Percentiles rank a stretch among this genome's conserved stretches.
phyloP scores from a whole-genome alignment of 176 grass and related monocot genomes.

The Elymus sibiricus region DNA sequence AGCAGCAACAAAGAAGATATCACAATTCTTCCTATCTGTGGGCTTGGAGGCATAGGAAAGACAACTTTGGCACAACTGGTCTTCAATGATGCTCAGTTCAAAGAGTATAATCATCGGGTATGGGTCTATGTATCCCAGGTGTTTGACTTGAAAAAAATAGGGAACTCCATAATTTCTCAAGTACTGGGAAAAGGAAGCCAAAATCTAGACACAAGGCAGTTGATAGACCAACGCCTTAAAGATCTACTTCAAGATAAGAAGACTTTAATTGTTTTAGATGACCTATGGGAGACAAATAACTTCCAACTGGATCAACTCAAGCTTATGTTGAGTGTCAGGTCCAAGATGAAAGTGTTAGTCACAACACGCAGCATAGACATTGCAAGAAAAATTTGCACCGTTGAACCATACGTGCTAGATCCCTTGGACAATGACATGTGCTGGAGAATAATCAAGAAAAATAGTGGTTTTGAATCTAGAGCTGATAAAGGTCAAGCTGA shows the following conservation, averaged over 20 bases:
- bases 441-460: background rate
- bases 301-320: background rate
- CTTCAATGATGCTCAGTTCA: background rate
- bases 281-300: background rate
- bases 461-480: background rate
- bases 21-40: background rate
- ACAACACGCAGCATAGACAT: background rate
- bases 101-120: background rate
- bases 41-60: conserved; percentile 21
- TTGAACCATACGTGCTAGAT: background rate
- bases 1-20: no score
- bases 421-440: background rate
- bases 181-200: background rate
- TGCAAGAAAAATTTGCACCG: background rate
- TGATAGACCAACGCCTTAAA: background rate
- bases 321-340: background rate
- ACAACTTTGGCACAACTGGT: conserved; percentile 13
- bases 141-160: no score
- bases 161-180: no score
- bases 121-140: conserved; percentile 23
- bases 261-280: background rate
- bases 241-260: background rate
- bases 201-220: background rate
- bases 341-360: background rate
- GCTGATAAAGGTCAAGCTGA: background rate